Conservation (phyloP, 2,329 filamentous ascomycete species). For the Neonectria sp. region DNA sequence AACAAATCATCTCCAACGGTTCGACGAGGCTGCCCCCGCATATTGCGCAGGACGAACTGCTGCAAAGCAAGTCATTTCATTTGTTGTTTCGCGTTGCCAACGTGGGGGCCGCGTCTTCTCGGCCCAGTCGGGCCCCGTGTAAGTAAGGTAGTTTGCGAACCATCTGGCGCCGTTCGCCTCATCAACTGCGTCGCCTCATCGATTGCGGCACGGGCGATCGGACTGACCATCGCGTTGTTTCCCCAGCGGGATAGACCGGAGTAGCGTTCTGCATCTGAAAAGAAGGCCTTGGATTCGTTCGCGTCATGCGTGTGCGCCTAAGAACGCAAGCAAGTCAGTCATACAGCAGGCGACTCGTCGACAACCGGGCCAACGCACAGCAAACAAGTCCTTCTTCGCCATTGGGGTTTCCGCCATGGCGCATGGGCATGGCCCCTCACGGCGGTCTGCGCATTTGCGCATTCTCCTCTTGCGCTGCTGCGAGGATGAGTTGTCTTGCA, state of each 20-base stretch:
- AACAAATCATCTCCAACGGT: conserved; percentile 10
- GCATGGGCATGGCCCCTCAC: conserved; percentile 6
- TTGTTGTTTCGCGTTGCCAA: background rate
- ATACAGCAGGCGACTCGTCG: conserved; percentile 38
- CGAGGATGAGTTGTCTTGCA: conserved; percentile 28
- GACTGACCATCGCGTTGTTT: background rate
- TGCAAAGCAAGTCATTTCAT: conserved; percentile 2
- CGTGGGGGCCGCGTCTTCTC: conserved; percentile 7
- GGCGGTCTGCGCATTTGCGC: conserved; percentile 30
- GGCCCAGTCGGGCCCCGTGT: conserved; percentile 15
- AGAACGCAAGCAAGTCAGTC: conserved; percentile 27
- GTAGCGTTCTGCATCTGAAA: conserved; percentile 34
- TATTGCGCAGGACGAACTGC: conserved; percentile 8
- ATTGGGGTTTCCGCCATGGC: conserved; percentile 17
- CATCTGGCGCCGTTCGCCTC: conserved; percentile 4
- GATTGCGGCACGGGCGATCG: background rate
- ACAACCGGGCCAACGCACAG: conserved; percentile 2
- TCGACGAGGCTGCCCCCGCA: conserved; percentile 14
- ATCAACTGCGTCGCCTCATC: background rate
- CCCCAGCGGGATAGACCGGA: background rate
- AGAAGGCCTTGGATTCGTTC: conserved; percentile 24
- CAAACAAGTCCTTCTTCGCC: conserved; percentile 4
- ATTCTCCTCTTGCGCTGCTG: conserved; percentile 15
- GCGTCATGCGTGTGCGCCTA: conserved; percentile 24
- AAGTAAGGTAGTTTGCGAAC: conserved; percentile 20